These are phyloP conservation scores for Atkinsonella texensis DNA, from an alignment of 2,329 filamentous ascomycete species.

Conservation along the genomic window DNA sequence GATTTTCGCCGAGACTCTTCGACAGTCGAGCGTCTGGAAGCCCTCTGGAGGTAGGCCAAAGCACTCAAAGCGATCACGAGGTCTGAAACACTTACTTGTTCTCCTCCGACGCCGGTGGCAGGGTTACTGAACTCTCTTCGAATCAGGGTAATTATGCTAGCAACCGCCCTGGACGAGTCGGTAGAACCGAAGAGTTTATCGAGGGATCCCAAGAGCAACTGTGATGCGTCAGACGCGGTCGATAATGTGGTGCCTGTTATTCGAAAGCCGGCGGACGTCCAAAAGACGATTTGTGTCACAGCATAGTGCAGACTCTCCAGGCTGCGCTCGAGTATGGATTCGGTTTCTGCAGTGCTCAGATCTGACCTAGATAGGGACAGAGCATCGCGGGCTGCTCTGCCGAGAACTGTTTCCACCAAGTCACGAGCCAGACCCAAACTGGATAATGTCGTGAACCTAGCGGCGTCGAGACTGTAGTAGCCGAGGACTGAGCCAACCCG, in stretches of 20 bases:
- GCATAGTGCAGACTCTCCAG: constrained; percentile 44
- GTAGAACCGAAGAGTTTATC: constrained; percentile 56
- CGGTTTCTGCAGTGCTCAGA: constrained; percentile 38
- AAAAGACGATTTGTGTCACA: constrained; percentile 47
- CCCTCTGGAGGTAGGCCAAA: constrained; percentile 48
- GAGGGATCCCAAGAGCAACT: constrained; percentile 44
- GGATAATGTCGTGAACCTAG: constrained; percentile 43
- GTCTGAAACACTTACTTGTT: constrained; percentile 48
- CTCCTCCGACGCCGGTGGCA: constrained; percentile 44
- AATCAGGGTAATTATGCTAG: constrained; percentile 52
- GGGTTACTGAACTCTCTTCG: constrained; percentile 53
- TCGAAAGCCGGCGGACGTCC: constrained; percentile 48
- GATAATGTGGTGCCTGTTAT: constrained; percentile 43
- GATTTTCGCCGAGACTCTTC: constrained; percentile 34
- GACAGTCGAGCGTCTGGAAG: constrained; percentile 38
- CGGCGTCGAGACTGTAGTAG: constrained; percentile 39
- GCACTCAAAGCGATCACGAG: constrained; percentile 49
- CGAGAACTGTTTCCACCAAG: constrained; percentile 41
- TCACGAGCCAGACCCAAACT: constrained; percentile 44
- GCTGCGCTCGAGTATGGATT: constrained; percentile 43
- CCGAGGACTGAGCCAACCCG: constrained; percentile 40
- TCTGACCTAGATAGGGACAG: constrained; percentile 32
- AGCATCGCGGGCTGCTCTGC: constrained; percentile 39
- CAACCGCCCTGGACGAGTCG: constrained; percentile 56
- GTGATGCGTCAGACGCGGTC: constrained; percentile 42